These are phyloP conservation scores for Cryphonectria nitschkei DNA, from an alignment of 2,329 filamentous ascomycete species.

Conservation along the genomic window DNA sequence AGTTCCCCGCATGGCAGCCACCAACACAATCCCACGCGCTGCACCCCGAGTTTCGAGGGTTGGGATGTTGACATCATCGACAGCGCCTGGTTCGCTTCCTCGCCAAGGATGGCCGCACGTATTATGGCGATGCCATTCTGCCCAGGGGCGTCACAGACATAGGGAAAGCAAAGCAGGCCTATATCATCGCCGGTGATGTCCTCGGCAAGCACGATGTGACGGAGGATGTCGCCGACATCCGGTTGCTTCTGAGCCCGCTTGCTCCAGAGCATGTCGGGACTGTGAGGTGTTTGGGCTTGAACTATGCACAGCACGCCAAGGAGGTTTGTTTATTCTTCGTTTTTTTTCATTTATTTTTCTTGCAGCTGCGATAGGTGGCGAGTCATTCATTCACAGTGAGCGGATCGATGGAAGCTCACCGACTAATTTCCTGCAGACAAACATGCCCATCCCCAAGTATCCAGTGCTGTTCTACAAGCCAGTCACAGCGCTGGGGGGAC, in stretches of 20 bases:
- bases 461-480: slow-evolving; percentile 79
- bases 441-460: slow-evolving; percentile 69
- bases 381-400: background rate
- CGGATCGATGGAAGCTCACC: background rate
- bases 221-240: slow-evolving; percentile 60
- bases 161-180: slow-evolving; percentile 62
- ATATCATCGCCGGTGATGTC: slow-evolving; percentile 66
- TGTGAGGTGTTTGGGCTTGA: slow-evolving; percentile 71
- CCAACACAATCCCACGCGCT: no score
- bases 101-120: slow-evolving; percentile 68
- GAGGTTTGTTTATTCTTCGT: slow-evolving; percentile 49
- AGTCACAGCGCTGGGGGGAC: slow-evolving; percentile 65
- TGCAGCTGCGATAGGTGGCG: no score
- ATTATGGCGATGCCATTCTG: slow-evolving; percentile 77
- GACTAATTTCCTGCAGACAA: slow-evolving; percentile 39
- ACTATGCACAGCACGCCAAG: slow-evolving; percentile 73
- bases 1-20: background rate
- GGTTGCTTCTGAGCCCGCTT: slow-evolving; percentile 65
- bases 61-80: background rate
- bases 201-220: slow-evolving; percentile 68
- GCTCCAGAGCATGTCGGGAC: slow-evolving; percentile 65
- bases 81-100: slow-evolving; percentile 76
- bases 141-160: slow-evolving; percentile 64
- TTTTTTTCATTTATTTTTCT: background rate
- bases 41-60: background rate